These are phyloP conservation scores for Corylus avellana DNA, from an alignment of 306 rosid species.

Conservation along the genomic window DNA sequence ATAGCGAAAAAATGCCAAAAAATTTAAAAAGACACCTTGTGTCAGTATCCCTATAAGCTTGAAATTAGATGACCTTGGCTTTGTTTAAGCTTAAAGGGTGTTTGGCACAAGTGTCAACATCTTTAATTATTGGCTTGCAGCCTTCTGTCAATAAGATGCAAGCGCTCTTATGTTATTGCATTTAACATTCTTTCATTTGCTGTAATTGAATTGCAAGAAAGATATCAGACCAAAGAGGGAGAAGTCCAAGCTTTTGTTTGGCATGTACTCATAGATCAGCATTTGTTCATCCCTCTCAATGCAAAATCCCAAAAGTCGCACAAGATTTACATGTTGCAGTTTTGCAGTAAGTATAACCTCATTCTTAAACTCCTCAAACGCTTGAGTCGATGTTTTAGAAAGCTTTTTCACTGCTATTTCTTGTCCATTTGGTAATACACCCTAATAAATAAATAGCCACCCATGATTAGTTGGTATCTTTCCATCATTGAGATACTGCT, in stretches of 20 bases:
- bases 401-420: slow-evolving; percentile 49
- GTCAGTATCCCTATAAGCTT: no score
- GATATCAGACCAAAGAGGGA: slow-evolving; percentile 34
- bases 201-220: neutral
- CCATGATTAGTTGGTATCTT: no score
- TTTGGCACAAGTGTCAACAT: no score
- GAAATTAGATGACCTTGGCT: no score
- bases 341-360: slow-evolving; percentile 50
- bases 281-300: slow-evolving; percentile 39
- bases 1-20: no score
- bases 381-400: slow-evolving; percentile 47
- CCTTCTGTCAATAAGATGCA: no score
- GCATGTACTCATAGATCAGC: slow-evolving; percentile 51
- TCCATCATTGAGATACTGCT: no score
- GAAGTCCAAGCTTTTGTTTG: slow-evolving; percentile 47
- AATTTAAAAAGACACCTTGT: no score
- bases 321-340: slow-evolving; percentile 49
- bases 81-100: no score
- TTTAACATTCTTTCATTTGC: neutral
- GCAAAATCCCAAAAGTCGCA: slow-evolving; percentile 38
- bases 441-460: no score
- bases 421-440: slow-evolving; percentile 23
- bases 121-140: no score
- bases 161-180: no score
- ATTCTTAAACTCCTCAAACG: slow-evolving; percentile 47